Conservation (phyloP, 495 filamentous ascomycete species). For the Entonaema liquescens region DNA sequence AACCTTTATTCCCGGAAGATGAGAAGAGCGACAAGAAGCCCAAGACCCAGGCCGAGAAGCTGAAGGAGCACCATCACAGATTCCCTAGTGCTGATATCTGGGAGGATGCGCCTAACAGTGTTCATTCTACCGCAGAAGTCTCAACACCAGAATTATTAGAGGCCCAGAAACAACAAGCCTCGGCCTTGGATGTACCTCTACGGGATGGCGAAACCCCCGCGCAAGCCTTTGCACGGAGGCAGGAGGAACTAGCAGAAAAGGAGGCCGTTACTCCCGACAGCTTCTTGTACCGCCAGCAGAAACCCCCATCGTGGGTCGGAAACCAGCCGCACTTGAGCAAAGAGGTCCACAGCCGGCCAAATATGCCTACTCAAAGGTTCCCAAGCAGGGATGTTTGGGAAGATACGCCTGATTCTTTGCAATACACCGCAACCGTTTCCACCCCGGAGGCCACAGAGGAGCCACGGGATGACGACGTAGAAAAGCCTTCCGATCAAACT, state of each 20-base stretch:
- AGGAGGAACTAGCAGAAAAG: slow-evolving; percentile 64
- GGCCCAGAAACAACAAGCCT: slow-evolving; percentile 42
- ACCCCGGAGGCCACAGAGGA: slow-evolving; percentile 65
- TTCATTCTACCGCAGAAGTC: slow-evolving; percentile 84
- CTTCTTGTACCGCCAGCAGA: slow-evolving; percentile 57
- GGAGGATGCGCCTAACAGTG: slow-evolving; percentile 93
- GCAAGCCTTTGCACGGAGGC: slow-evolving; percentile 62
- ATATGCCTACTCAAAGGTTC: slow-evolving; percentile 75
- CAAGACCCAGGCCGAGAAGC: slow-evolving; percentile 57
- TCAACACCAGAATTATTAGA: slow-evolving; percentile 75
- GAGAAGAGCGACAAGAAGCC: slow-evolving; percentile 64
- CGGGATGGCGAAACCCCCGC: slow-evolving; percentile 58
- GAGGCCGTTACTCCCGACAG: slow-evolving; percentile 52
- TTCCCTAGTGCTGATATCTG: slow-evolving; percentile 96
- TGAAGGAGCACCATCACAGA: slow-evolving; percentile 68
- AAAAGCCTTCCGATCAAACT: slow-evolving; percentile 48
- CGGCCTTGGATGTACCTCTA: slow-evolving; percentile 36
- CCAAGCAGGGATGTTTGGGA: slow-evolving; percentile 98
- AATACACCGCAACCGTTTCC: slow-evolving; percentile 81
- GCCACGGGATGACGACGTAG: slow-evolving; percentile 41
- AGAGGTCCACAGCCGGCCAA: slow-evolving; percentile 53
- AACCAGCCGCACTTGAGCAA: slow-evolving; percentile 52
- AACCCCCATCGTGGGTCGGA: slow-evolving; percentile 56
- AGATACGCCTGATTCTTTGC: slow-evolving; percentile 84
- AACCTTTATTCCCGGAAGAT: slow-evolving; percentile 92